phyloP scores from a whole-genome alignment of 371 early-diverging fungal species.

The Syncephalastrum sp. region DNA sequence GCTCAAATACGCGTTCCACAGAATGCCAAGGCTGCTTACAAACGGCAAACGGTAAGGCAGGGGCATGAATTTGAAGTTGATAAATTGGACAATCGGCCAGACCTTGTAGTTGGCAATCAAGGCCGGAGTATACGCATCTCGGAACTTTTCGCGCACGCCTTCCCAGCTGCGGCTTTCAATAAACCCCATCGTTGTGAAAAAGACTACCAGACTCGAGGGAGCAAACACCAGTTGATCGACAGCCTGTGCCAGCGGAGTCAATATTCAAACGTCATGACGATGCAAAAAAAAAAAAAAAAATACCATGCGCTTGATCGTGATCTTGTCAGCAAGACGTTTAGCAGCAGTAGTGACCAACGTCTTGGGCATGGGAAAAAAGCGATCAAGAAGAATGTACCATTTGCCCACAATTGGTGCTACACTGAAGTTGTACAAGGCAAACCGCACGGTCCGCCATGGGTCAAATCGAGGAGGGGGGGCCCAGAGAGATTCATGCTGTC shows the following conservation, averaged over 20 bases:
- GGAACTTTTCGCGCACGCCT: slow-evolving; percentile 63
- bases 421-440: slow-evolving; percentile 71
- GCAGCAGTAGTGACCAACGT: slow-evolving; percentile 12
- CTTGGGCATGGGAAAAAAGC: slow-evolving; percentile 58
- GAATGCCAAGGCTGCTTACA: slow-evolving; percentile 70
- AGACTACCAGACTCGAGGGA: slow-evolving; percentile 66
- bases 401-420: slow-evolving; percentile 72
- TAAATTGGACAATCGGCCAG: slow-evolving; percentile 79
- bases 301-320: slow-evolving; percentile 46
- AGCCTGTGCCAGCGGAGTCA: slow-evolving; percentile 11
- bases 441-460: slow-evolving; percentile 43
- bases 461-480: slow-evolving; percentile 31
- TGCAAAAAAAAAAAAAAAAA: slow-evolving; percentile 2
- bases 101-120: slow-evolving; percentile 77
- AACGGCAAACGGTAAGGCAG: slow-evolving; percentile 73
- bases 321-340: slow-evolving; percentile 20
- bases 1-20: slow-evolving; percentile 81
- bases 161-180: slow-evolving; percentile 58
- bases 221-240: slow-evolving; percentile 76
- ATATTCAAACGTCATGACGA: not conserved
- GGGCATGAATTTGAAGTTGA: slow-evolving; percentile 81
- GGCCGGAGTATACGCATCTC: slow-evolving; percentile 57
- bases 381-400: slow-evolving; percentile 75
- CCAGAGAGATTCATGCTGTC: slow-evolving; percentile 12
- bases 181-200: slow-evolving; percentile 67